Base-by-base conservation (phyloP, 2,329 filamentous ascomycete species). In the Diaporthe ampelina region DNA sequence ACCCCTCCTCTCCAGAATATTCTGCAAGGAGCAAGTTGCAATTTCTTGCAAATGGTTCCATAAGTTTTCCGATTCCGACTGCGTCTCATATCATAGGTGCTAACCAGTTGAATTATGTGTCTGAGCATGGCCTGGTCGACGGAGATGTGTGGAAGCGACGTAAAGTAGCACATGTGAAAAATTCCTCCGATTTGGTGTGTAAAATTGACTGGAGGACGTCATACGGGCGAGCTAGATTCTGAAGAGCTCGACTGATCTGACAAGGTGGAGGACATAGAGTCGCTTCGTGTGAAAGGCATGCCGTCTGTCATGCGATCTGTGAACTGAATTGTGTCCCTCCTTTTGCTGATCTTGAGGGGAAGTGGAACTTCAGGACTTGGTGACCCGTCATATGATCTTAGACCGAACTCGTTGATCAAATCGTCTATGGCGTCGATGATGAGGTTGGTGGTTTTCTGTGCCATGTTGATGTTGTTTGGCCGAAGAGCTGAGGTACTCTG, bases 301-400 rank as follows among this genome's bases (percentile, higher is more conserved):
- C 17, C 15, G 9, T 10, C 26, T 4, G 26, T 19, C 21, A 13
- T 17, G n/a, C 61, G 24, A 2, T 15, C 43, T 3, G 61, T 24
- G 61, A 50, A 48, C 3, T 19, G 40, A 35, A 26, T 24, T n/a
- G 24, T 48, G 43, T 50, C 10, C 19, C 61, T 48, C 24, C 61
- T 65, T 65, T 65, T 65, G 26, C 10, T 65, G 61, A 65, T 50
- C 19, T 65, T 65, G 40, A 65, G 61, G 8, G 61, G 61, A 32
- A 65, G 43, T 24, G 61, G 61, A 24, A 48, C 61, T 35, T 29
- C 40, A 7, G 61, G 43, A 3, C 43, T 65, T 50, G 57, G 35
- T 37, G 26, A 50, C 13, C n/a, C 61, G 5, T 65, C 43, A 45
- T 35, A 50, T 48, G 26, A 29, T n/a, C 19, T 65, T 17, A 50